A percentile compares a stretch with the other conserved stretches of the same genome.
Conservation (phyloP, 148 eudicot genomes). For the Persicaria maculosa region DNA sequence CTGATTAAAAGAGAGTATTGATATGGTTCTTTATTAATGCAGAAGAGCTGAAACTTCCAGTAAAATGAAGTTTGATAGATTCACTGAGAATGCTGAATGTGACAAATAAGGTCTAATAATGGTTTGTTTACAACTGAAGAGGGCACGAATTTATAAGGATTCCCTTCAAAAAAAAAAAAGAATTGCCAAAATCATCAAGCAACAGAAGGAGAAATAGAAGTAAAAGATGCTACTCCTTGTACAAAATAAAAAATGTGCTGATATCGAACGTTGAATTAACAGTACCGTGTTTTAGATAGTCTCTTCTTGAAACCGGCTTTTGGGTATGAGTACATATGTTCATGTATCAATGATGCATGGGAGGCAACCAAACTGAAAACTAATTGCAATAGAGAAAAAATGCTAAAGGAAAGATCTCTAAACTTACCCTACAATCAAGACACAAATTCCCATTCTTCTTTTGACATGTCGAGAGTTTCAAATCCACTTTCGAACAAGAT, state of each 20-base stretch:
- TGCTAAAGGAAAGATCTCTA: not conserved
- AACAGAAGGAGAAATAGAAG: not conserved
- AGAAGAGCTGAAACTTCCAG: too few species aligned
- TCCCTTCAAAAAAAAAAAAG: not conserved
- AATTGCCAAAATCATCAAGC: not conserved
- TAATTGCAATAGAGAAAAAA: not conserved
- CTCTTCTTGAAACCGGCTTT: not conserved
- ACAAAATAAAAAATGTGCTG: not conserved
- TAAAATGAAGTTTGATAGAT: too few species aligned
- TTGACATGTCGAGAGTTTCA: constrained; percentile 73
- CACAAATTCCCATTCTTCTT: constrained; percentile 86
- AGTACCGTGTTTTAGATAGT: not conserved
- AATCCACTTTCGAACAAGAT: constrained; percentile 86
- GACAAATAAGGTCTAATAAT: not conserved
- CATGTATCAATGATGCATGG: not conserved
- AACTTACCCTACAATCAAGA: constrained; percentile 16
- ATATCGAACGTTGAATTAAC: not conserved
- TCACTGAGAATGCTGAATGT: too few species aligned
- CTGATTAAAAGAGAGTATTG: not conserved
- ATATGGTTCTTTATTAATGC: not conserved
- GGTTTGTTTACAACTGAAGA: not conserved
- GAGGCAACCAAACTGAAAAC: not conserved
- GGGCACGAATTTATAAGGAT: not conserved
- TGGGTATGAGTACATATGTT: not conserved
- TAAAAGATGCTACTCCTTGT: not conserved